These are phyloP conservation scores for Starmerella scarabaei DNA, from an alignment of 805 yeast genomes.

Conservation along the genomic window DNA sequence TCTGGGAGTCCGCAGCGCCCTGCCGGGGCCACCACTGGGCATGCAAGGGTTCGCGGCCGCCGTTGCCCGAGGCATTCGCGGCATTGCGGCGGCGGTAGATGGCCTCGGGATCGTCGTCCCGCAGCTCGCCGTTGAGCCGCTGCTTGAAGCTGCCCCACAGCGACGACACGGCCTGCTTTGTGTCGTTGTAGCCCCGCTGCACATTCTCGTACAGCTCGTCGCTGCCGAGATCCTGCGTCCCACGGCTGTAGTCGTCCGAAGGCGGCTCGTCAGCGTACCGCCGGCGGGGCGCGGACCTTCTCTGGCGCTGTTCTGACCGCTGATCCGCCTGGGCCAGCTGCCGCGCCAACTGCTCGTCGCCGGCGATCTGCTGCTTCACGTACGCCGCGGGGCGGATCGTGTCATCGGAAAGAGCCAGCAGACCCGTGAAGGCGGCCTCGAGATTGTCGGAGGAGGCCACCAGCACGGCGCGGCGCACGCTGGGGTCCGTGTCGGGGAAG, in stretches of 20 bases:
- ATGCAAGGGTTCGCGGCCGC: constrained; percentile 1
- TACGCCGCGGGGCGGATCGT: constrained; percentile 28
- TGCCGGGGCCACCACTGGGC: constrained; percentile 14
- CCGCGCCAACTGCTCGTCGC: constrained; percentile 77
- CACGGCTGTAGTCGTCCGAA: neutral
- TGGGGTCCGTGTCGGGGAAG: constrained; percentile 65
- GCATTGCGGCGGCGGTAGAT: constrained; percentile 4
- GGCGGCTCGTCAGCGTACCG: neutral
- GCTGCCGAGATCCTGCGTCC: constrained; percentile 4
- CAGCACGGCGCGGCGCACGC: constrained; percentile 59
- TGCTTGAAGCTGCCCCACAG: constrained; percentile 18
- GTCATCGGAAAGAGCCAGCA: constrained; percentile 57
- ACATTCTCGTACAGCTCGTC: constrained; percentile 17
- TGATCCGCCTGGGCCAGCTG: constrained; percentile 38
- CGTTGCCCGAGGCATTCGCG: too few relatives aligned
- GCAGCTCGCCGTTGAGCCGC: constrained; percentile 19
- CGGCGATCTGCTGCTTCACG: constrained; percentile 37
- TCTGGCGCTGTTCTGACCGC: neutral
- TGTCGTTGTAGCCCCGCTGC: constrained; percentile 17
- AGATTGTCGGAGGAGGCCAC: constrained; percentile 73
- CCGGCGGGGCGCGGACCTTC: neutral
- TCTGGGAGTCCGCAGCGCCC: neutral
- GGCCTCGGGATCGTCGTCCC: constrained; percentile 16
- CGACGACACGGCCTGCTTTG: constrained; percentile 17
- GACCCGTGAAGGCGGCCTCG: constrained; percentile 81